These are phyloP conservation scores for Melanogaster broomeanus DNA, from an alignment of 768 basidiomycete genomes.

Conservation along the genomic window DNA sequence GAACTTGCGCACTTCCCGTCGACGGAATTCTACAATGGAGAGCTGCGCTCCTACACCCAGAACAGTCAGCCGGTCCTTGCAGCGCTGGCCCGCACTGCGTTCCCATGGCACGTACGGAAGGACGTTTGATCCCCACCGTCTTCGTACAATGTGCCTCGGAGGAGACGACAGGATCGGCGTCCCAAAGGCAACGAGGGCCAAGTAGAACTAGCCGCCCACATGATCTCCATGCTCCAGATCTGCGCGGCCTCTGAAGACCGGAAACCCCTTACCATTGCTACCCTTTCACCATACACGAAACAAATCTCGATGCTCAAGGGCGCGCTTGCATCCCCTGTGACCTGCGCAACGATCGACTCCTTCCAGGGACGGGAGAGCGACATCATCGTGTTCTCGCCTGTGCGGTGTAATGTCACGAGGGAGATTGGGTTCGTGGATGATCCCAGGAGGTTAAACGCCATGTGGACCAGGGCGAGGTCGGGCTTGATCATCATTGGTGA, in stretches of 20 bases:
- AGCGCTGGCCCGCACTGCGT: slow-evolving; percentile 41
- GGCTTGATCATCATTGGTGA: slow-evolving; percentile 66
- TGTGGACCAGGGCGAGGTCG: slow-evolving; percentile 65
- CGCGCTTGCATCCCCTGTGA: slow-evolving; percentile 28
- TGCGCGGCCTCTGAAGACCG: not conserved
- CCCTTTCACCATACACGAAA: slow-evolving; percentile 59
- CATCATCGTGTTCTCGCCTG: slow-evolving; percentile 64
- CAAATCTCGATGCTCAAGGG: slow-evolving; percentile 51
- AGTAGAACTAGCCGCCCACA: slow-evolving; percentile 49
- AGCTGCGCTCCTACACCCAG: slow-evolving; percentile 47
- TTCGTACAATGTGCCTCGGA: slow-evolving; percentile 59
- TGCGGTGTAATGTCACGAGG: slow-evolving; percentile 56
- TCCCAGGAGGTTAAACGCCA: slow-evolving; percentile 60
- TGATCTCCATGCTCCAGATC: slow-evolving; percentile 43
- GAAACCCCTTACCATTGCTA: slow-evolving; percentile 1
- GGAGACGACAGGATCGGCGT: slow-evolving; percentile 59
- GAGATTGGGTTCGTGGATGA: slow-evolving; percentile 70
- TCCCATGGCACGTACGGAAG: slow-evolving; percentile 54
- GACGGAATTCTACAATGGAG: slow-evolving; percentile 59
- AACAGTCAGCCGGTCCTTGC: slow-evolving; percentile 38
- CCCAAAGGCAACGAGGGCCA: slow-evolving; percentile 66
- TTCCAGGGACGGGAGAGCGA: slow-evolving; percentile 74
- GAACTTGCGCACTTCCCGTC: slow-evolving; percentile 65
- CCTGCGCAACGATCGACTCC: slow-evolving; percentile 28
- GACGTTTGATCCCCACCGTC: slow-evolving; percentile 47